These are phyloP conservation scores for Lasiosphaeris hirsuta DNA, from an alignment of 495 filamentous ascomycete genomes.

Conservation along the genomic window DNA sequence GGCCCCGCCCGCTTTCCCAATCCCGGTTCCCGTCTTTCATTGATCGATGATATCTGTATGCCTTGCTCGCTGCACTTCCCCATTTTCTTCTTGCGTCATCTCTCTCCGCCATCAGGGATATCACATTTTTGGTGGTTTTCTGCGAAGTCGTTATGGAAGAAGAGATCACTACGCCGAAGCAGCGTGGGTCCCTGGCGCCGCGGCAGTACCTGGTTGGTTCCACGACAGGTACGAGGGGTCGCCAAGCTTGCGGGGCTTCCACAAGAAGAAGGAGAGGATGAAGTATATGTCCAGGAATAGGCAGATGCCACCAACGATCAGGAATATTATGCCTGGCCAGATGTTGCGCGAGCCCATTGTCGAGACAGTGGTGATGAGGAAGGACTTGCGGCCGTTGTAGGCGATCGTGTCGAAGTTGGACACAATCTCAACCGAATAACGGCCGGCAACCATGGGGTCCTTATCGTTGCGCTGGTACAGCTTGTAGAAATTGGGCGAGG, in stretches of 20 bases:
- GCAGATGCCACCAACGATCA: constrained; percentile 91
- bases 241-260: constrained; percentile 90
- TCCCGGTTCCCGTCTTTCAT: too few relatives aligned
- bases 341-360: constrained; percentile 94
- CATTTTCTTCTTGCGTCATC: too few relatives aligned
- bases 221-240: constrained; percentile 97
- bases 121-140: too few relatives aligned
- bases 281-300: constrained; percentile 84
- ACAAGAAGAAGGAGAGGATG: constrained; percentile 79
- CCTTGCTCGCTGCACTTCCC: too few relatives aligned
- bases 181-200: constrained; percentile 35
- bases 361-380: constrained; percentile 89
- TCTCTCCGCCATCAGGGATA: too few relatives aligned
- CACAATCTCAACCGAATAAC: constrained; percentile 53
- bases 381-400: constrained; percentile 91
- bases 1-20: too few relatives aligned
- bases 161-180: constrained; percentile 18
- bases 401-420: constrained; percentile 74
- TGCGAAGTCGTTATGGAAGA: too few relatives aligned
- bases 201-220: constrained; percentile 76
- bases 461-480: constrained; percentile 77
- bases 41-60: too few relatives aligned
- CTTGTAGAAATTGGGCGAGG: constrained; percentile 94
- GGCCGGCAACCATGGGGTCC: constrained; percentile 60
- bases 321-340: constrained; percentile 93